A percentile compares a stretch with the other conserved stretches of the same genome.
phyloP scores from a whole-genome alignment of 2,329 filamentous ascomycete genomes.

The Didymella segeticola region DNA sequence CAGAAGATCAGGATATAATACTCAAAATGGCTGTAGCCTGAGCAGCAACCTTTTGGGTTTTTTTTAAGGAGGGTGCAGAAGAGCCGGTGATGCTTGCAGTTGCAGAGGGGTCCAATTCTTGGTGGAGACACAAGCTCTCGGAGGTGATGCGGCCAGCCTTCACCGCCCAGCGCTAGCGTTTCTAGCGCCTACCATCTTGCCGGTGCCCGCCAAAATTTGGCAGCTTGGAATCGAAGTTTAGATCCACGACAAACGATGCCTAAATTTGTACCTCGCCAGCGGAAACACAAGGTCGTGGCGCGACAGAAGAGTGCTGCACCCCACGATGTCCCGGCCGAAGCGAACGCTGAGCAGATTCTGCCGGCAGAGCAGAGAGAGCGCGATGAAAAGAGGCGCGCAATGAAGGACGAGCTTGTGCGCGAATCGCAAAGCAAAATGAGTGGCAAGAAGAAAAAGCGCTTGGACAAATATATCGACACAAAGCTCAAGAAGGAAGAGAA shows the following conservation, averaged over 20 bases:
- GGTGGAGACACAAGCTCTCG: conserved; percentile 14
- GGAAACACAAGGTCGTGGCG: conserved; percentile 70
- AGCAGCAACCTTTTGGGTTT: too few relatives aligned
- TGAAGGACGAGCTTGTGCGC: conserved; percentile 62
- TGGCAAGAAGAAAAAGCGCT: conserved; percentile 69
- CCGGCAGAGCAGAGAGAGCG: conserved; percentile 60
- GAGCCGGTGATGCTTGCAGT: not conserved
- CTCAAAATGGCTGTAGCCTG: not conserved
- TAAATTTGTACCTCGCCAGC: conserved; percentile 59
- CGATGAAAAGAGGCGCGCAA: conserved; percentile 58
- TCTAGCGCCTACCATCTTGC: conserved; percentile 16
- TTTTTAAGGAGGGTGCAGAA: not conserved
- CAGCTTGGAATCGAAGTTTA: conserved; percentile 9
- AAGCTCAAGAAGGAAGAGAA: conserved; percentile 97
- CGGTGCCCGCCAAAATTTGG: conserved; percentile 47
- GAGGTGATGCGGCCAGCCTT: conserved; percentile 24
- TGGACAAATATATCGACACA: conserved; percentile 79
- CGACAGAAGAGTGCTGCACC: conserved; percentile 61
- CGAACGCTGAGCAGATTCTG: conserved; percentile 60
- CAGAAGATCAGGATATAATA: too few relatives aligned
- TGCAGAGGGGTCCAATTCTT: not conserved
- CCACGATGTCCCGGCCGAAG: conserved; percentile 49
- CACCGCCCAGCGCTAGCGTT: conserved; percentile 15
- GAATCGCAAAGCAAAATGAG: conserved; percentile 64
- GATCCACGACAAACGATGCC: conserved; percentile 36